phyloP scores from a whole-genome alignment of 306 rosid species.

The Prosopis cineraria region DNA sequence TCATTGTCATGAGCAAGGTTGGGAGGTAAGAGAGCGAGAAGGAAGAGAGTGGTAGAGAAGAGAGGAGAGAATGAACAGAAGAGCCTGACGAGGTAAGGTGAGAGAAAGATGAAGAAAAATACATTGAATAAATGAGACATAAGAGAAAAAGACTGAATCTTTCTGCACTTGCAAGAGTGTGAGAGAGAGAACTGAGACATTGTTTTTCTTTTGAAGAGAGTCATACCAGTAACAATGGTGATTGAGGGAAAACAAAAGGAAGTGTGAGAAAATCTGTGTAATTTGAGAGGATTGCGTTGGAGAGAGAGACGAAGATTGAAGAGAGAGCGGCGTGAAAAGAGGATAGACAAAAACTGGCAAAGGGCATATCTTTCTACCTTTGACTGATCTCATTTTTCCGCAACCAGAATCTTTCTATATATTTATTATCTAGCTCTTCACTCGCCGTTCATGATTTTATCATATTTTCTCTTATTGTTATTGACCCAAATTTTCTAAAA shows the following conservation, averaged over 20 bases:
- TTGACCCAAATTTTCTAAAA: background rate
- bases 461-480: background rate
- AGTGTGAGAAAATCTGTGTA: background rate
- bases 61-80: conserved; percentile 49
- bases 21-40: conserved; percentile 37
- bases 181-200: conserved; percentile 42
- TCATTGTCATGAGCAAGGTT: background rate
- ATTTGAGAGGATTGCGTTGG: background rate
- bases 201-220: conserved; percentile 13
- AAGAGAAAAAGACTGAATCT: background rate
- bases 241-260: background rate
- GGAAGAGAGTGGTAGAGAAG: conserved; percentile 49
- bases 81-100: conserved; percentile 45
- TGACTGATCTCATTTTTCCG: background rate
- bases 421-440: background rate
- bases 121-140: background rate
- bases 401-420: background rate
- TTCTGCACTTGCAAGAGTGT: background rate
- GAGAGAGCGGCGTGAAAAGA: background rate
- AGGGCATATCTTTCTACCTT: background rate
- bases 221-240: background rate
- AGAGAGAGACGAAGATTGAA: background rate
- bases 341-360: background rate
- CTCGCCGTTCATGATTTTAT: background rate
- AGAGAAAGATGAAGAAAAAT: conserved; percentile 51